Percentiles rank a stretch among this genome's conserved stretches.
phyloP scores from a whole-genome alignment of 148 eudicot species.

The Arbutus unedo region DNA sequence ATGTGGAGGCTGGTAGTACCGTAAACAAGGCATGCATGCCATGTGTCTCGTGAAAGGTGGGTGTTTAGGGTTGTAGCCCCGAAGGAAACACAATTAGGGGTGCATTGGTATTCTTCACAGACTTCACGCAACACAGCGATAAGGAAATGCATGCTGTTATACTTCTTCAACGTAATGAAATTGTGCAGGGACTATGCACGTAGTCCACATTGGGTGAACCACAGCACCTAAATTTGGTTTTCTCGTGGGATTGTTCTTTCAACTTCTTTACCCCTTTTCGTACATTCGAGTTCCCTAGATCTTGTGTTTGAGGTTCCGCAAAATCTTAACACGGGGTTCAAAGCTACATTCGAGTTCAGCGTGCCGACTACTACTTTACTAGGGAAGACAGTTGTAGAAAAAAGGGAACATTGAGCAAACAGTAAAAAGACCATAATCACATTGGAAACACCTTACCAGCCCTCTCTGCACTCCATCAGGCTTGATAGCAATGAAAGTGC shows the following conservation, averaged over 20 bases:
- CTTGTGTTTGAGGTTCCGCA: background rate
- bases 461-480: constrained; percentile 99
- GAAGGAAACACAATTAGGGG: background rate
- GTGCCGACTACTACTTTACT: too few species aligned
- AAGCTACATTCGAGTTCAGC: too few species aligned
- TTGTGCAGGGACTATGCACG: background rate
- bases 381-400: background rate
- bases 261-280: background rate
- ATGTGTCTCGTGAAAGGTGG: background rate
- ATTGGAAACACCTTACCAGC: constrained; percentile 40
- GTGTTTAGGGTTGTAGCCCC: background rate
- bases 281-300: background rate
- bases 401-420: constrained; percentile 4
- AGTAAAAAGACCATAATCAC: background rate
- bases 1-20: too few species aligned
- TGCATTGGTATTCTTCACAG: background rate
- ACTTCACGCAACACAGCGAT: too few species aligned
- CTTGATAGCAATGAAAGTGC: constrained; percentile 97
- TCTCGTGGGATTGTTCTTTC: too few species aligned
- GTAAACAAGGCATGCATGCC: too few species aligned
- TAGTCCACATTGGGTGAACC: background rate
- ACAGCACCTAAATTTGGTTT: background rate
- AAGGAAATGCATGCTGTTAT: too few species aligned
- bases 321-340: background rate
- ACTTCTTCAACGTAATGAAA: background rate